Conservation (phyloP, 73 alveolate species). For the Breviolum minutum region DNA sequence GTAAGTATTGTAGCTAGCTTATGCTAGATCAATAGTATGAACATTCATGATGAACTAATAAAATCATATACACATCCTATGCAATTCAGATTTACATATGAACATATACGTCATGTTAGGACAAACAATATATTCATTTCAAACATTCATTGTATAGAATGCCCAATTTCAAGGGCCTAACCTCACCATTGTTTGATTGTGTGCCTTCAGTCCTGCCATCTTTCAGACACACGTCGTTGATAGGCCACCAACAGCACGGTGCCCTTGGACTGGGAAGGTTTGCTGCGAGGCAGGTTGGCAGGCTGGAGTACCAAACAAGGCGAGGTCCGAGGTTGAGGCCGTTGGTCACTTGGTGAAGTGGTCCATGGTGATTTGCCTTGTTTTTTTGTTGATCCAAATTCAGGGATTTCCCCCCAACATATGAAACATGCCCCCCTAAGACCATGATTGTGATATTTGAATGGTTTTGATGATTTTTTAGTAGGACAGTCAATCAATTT, state of each 20-base stretch:
- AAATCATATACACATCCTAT: no score
- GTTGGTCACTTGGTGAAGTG: not conserved
- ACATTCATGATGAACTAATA: no score
- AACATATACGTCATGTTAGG: not conserved
- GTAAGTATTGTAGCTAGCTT: no score
- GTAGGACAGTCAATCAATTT: no score
- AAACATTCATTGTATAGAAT: no score
- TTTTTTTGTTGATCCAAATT: not conserved
- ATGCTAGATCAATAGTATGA: no score
- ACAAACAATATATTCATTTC: not conserved
- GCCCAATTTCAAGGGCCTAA: not conserved
- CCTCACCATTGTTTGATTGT: not conserved
- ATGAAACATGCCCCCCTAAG: no score
- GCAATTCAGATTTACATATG: no score
- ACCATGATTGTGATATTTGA: no score
- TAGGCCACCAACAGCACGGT: not conserved
- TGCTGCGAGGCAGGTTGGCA: slow-evolving; percentile 5
- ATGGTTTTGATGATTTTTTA: no score
- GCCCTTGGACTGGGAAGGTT: slow-evolving; percentile 12
- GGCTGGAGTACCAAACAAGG: slow-evolving; percentile 62
- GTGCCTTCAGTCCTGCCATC: not conserved
- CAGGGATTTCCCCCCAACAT: no score
- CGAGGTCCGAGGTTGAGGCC: not conserved
- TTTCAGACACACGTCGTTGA: not conserved
- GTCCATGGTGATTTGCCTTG: not conserved